phyloP scores from a whole-genome alignment of 169 alveolate genomes.

The Plasmodium knowlesi region DNA sequence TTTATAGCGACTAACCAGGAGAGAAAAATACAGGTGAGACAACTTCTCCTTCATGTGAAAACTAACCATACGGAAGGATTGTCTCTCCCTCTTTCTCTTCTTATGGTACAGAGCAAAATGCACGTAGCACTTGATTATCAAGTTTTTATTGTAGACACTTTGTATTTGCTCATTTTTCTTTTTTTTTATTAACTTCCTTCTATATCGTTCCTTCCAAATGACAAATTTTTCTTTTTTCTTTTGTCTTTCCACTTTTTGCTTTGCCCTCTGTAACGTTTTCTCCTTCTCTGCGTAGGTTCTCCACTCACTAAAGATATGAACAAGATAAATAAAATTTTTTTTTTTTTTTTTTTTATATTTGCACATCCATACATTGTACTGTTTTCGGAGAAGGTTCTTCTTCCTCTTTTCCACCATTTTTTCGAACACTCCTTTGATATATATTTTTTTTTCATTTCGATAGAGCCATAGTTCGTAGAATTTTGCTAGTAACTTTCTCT shows the following conservation, averaged over 20 bases:
- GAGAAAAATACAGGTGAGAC: slow-evolving; percentile 1
- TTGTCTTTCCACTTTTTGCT: slow-evolving; percentile 1
- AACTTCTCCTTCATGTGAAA: background rate
- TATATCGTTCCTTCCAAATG: slow-evolving; percentile 28
- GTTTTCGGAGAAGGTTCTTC: background rate
- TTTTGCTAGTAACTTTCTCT: background rate
- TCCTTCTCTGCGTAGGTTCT: slow-evolving; percentile 26
- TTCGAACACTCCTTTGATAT: slow-evolving; percentile 1
- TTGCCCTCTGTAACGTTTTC: background rate
- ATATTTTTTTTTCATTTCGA: slow-evolving; percentile 15
- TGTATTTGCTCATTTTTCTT: slow-evolving; percentile 35
- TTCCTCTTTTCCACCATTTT: slow-evolving; percentile 9
- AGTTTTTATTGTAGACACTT: slow-evolving; percentile 47
- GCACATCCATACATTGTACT: slow-evolving; percentile 8
- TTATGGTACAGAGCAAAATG: slow-evolving; percentile 41
- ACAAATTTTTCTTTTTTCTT: slow-evolving; percentile 13
- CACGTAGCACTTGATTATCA: slow-evolving; percentile 42
- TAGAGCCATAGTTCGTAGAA: slow-evolving; percentile 45
- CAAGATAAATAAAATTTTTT: slow-evolving; percentile 33
- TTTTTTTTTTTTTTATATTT: slow-evolving; percentile 47
- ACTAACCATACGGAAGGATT: background rate
- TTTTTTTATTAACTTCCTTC: slow-evolving; percentile 10
- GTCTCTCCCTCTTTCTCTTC: slow-evolving; percentile 26
- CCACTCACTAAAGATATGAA: slow-evolving; percentile 66
- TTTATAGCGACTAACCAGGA: slow-evolving; percentile 4